These are phyloP conservation scores for Acaromyces ingoldii DNA, from an alignment of 1,284 basidiomycete species.

Conservation along the genomic window DNA sequence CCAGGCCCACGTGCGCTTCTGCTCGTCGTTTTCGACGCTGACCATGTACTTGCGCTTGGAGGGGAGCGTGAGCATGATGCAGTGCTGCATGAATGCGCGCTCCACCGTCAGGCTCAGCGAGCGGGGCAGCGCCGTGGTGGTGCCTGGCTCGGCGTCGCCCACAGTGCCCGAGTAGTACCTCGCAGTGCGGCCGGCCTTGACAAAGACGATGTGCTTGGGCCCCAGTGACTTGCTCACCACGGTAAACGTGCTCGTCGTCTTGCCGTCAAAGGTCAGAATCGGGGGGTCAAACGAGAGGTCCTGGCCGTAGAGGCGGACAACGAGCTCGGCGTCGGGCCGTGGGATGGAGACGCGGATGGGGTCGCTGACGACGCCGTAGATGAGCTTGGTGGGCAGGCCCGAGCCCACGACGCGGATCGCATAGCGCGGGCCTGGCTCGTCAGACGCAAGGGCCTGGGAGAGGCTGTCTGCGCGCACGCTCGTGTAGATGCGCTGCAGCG, in stretches of 20 bases:
- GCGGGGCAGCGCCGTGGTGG: constrained; percentile 13
- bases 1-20: constrained; percentile 14
- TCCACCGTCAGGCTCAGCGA: constrained; percentile 31
- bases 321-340: constrained; percentile 36
- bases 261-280: constrained; percentile 30
- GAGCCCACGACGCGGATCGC: constrained; percentile 12
- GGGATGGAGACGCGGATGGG: constrained; percentile 40
- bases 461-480: constrained; percentile 33
- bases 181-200: constrained; percentile 36
- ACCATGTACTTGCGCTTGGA: constrained; percentile 27
- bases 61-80: constrained; percentile 19
- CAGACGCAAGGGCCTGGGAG: constrained; percentile 22
- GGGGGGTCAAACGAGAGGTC: constrained; percentile 43
- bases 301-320: constrained; percentile 37
- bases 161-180: constrained; percentile 26
- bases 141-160: constrained; percentile 6
- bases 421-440: constrained; percentile 13
- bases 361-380: constrained; percentile 33
- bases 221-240: constrained; percentile 38
- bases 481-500: constrained; percentile 38
- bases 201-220: constrained; percentile 32
- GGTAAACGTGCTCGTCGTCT: constrained; percentile 31
- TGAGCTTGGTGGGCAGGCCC: constrained; percentile 27
- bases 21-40: constrained; percentile 24
- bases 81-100: constrained; percentile 37